Evolutionary conservation across 345 rosid species (phyloP).

Genomic region (Salix caprea): DNA sequence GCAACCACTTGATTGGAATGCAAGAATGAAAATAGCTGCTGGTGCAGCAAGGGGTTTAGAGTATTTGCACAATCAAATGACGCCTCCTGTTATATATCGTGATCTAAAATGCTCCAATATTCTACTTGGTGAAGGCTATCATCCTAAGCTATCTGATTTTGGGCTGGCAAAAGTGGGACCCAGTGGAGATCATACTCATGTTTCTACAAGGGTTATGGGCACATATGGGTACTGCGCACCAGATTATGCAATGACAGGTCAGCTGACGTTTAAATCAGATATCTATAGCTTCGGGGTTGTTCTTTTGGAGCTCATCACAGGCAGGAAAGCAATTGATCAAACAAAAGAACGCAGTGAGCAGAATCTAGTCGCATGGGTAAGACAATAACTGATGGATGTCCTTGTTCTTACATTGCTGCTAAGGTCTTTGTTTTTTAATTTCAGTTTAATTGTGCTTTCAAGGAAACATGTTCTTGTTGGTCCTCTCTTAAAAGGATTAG

Average conservation of each 20-base stretch:
- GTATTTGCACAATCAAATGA: conserved; percentile 38
- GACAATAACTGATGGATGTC: neutral
- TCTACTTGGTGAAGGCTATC: conserved; percentile 34
- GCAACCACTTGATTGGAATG: conserved; percentile 40
- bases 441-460: neutral
- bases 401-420: neutral
- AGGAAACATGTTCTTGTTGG: neutral
- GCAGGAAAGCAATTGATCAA: conserved; percentile 45
- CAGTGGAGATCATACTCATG: conserved; percentile 44
- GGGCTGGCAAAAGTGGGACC: conserved; percentile 49
- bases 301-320: conserved; percentile 44
- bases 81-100: conserved; percentile 41
- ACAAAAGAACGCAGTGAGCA: conserved; percentile 31
- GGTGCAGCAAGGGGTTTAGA: conserved; percentile 47
- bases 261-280: conserved; percentile 44
- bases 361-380: conserved; percentile 46
- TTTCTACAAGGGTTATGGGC: conserved; percentile 53
- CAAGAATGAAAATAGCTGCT: conserved; percentile 45
- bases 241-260: conserved; percentile 48
- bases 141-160: conserved; percentile 44
- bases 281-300: conserved; percentile 48
- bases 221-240: conserved; percentile 55
- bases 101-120: conserved; percentile 46
- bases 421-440: neutral
- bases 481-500: neutral